Evolutionary conservation across 805 yeast genomes (phyloP).

Genomic region (Maudiozyma bulderi): DNA sequence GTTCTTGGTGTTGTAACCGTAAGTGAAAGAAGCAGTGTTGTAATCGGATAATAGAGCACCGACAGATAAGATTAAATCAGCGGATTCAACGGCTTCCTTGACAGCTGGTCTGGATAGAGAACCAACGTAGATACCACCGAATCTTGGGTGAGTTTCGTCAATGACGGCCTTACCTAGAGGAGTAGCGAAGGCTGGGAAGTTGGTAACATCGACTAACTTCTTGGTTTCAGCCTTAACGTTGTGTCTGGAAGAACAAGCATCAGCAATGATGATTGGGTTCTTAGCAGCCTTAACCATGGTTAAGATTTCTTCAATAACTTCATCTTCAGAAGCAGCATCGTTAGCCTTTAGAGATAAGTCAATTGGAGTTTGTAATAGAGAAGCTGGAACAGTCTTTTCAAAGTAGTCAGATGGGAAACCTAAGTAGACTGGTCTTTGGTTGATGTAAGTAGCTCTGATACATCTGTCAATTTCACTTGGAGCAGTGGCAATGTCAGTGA

Average conservation of each 20-base stretch:
- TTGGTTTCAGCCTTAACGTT: slow-evolving; percentile 1
- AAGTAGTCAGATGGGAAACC: background rate
- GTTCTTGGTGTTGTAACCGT: slow-evolving; percentile 1
- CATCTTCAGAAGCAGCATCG: background rate
- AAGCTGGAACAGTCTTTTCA: slow-evolving; percentile 1
- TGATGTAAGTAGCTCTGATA: slow-evolving; percentile 1
- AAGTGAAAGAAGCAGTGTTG: slow-evolving; percentile 1
- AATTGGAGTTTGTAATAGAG: background rate
- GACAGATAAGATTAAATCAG: slow-evolving; percentile 1
- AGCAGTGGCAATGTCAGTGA: slow-evolving; percentile 1
- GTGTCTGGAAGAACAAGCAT: slow-evolving; percentile 2
- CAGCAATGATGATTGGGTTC: slow-evolving; percentile 2
- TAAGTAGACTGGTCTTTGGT: background rate
- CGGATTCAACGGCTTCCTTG: slow-evolving; percentile 1
- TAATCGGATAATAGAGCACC: slow-evolving; percentile 1
- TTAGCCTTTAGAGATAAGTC: background rate
- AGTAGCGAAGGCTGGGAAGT: slow-evolving; percentile 1
- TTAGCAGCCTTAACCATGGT: background rate
- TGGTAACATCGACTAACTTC: background rate
- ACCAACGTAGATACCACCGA: slow-evolving; percentile 2
- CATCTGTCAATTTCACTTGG: background rate
- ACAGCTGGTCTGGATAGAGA: slow-evolving; percentile 1
- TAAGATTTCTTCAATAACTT: background rate
- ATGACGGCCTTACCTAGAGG: slow-evolving; percentile 1
- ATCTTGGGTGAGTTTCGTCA: slow-evolving; percentile 1